Evolutionary conservation across 2,329 filamentous ascomycete genomes (phyloP).

Genomic region (Cladosporium sphaerospermum): DNA sequence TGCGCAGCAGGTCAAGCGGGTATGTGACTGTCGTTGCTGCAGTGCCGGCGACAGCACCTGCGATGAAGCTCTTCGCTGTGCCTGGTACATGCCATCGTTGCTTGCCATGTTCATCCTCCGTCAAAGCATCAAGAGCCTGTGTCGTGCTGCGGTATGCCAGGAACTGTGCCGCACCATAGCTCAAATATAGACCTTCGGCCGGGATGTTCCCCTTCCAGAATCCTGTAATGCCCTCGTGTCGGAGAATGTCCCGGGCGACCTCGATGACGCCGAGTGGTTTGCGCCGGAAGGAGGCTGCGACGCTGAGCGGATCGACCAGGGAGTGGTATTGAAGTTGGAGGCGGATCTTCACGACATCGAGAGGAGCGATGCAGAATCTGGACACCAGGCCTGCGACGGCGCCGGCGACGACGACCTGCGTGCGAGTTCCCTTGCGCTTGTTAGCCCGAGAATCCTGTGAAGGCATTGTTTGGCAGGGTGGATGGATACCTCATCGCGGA

Average conservation of each 20-base stretch:
- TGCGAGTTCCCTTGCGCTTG: conserved; percentile 52
- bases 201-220: conserved; percentile 98
- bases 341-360: conserved; percentile 97
- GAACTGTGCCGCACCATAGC: conserved; percentile 87
- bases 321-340: conserved; percentile 89
- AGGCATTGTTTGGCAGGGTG: conserved; percentile 1
- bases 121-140: conserved; percentile 47
- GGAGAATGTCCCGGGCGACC: conserved; percentile 58
- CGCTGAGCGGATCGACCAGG: conserved; percentile 63
- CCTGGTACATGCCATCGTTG: conserved; percentile 46
- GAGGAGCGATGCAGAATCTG: conserved; percentile 86
- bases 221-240: conserved; percentile 72
- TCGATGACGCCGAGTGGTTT: conserved; percentile 22
- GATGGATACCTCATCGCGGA: conserved; percentile 61
- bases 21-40: conserved; percentile 79
- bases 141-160: conserved; percentile 74
- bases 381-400: conserved; percentile 78
- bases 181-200: conserved; percentile 88
- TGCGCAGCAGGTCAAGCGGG: conserved; percentile 85
- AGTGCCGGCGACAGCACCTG: conserved; percentile 77
- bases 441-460: conserved; percentile 1
- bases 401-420: conserved; percentile 60
- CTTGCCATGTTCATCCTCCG: not conserved
- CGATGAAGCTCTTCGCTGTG: conserved; percentile 70
- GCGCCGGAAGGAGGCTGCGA: conserved; percentile 34